A percentile compares a stretch with the other conserved stretches of the same genome.
Evolutionary conservation across 208 protist species (phyloP).

Genomic region (Novymonas esmeraldas): DNA sequence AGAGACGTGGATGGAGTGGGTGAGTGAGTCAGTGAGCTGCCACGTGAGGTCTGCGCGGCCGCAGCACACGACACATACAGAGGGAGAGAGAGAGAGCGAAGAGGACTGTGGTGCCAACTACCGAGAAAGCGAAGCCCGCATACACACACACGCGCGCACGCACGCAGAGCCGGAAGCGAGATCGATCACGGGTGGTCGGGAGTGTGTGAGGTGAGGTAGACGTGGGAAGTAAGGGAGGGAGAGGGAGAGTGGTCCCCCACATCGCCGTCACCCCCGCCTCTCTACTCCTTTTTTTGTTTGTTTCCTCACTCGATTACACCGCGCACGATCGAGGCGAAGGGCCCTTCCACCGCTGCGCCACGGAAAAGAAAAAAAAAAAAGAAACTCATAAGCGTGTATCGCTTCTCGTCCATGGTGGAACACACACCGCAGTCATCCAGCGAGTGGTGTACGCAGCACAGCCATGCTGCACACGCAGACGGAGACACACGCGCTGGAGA

Average conservation of each 20-base stretch:
- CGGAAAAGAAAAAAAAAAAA: constrained; percentile 1
- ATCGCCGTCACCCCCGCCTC: too few species aligned
- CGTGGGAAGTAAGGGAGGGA: background rate
- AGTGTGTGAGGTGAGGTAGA: too few species aligned
- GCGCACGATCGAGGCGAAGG: too few species aligned
- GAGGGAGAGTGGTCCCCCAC: too few species aligned
- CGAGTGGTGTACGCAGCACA: too few species aligned
- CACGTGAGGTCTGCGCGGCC: background rate
- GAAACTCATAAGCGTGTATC: background rate
- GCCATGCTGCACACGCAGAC: too few species aligned
- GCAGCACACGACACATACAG: background rate
- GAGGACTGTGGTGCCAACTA: background rate
- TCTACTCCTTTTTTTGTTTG: too few species aligned
- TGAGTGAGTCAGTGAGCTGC: background rate
- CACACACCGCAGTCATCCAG: too few species aligned
- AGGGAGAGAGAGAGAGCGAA: background rate
- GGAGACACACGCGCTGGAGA: too few species aligned
- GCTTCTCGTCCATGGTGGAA: too few species aligned
- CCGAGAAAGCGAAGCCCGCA: background rate
- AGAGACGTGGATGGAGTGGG: background rate
- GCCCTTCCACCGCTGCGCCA: too few species aligned
- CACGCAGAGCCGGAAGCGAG: background rate
- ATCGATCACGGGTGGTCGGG: background rate
- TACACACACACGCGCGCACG: background rate
- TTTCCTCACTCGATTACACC: too few species aligned